phyloP scores from a whole-genome alignment of 345 rosid species.

The Hibiscus mutabilis region DNA sequence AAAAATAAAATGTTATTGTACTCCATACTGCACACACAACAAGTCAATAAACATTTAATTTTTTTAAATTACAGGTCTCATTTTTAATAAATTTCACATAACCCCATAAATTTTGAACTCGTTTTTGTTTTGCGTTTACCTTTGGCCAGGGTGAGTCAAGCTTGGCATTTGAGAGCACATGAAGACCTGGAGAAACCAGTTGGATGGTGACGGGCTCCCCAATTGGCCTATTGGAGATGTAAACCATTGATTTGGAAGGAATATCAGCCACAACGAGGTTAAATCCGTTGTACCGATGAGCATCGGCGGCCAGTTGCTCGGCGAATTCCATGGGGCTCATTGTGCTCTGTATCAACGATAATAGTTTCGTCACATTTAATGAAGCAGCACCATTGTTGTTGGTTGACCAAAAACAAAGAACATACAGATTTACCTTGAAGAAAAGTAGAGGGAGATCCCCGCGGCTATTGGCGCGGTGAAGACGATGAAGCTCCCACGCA shows the following conservation, averaged over 20 bases:
- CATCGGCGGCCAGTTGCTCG: too few relatives aligned
- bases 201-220: conserved; percentile 31
- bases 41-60: too few relatives aligned
- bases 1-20: too few relatives aligned
- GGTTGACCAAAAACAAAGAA: background rate
- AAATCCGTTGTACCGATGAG: conserved; percentile 57
- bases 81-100: too few relatives aligned
- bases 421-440: conserved; percentile 30
- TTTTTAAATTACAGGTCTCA: too few relatives aligned
- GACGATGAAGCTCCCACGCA: conserved; percentile 51
- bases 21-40: too few relatives aligned
- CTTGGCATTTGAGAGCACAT: conserved; percentile 52
- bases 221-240: conserved; percentile 45
- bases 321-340: conserved; percentile 52
- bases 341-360: conserved; percentile 28
- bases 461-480: conserved; percentile 42
- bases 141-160: conserved; percentile 54
- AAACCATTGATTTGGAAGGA: conserved; percentile 45
- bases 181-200: conserved; percentile 59
- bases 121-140: conserved; percentile 11
- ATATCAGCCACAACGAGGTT: conserved; percentile 54
- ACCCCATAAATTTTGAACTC: too few relatives aligned
- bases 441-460: conserved; percentile 64
- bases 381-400: background rate
- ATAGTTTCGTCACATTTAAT: background rate